Evolutionary conservation across 148 eudicot species (phyloP).

Genomic region (Diospyros kaki): DNA sequence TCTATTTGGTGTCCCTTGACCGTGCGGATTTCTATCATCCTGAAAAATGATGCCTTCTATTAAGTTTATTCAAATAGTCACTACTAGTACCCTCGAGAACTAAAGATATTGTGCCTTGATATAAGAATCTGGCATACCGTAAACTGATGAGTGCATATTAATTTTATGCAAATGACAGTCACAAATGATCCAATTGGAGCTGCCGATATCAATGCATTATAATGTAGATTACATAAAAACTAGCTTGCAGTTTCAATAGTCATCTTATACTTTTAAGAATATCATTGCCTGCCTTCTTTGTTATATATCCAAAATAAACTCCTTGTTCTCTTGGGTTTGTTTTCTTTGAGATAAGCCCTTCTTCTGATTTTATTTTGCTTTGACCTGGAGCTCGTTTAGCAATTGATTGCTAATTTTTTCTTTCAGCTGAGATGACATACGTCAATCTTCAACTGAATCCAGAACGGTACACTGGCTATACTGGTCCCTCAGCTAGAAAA

Average conservation of each 20-base stretch:
- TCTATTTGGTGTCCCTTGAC: not conserved
- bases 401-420: not conserved
- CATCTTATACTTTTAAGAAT: not conserved
- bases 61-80: not conserved
- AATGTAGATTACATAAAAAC: too few relatives aligned
- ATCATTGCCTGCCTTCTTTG: not conserved
- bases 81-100: not conserved
- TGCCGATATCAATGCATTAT: too few relatives aligned
- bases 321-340: not conserved
- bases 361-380: not conserved
- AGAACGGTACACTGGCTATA: slow-evolving; percentile 41
- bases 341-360: not conserved
- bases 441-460: slow-evolving; percentile 47
- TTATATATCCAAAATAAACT: not conserved
- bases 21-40: not conserved
- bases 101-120: not conserved
- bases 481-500: slow-evolving; percentile 43
- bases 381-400: not conserved
- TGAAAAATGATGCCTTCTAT: not conserved
- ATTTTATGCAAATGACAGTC: too few relatives aligned
- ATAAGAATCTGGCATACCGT: too few relatives aligned
- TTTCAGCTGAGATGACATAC: slow-evolving; percentile 42
- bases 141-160: too few relatives aligned
- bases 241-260: too few relatives aligned
- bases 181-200: too few relatives aligned